Percentiles rank a stretch among this genome's conserved stretches.
Conservation (phyloP, 163 green algal species). For the Chlamydomonas reinhardtii region DNA sequence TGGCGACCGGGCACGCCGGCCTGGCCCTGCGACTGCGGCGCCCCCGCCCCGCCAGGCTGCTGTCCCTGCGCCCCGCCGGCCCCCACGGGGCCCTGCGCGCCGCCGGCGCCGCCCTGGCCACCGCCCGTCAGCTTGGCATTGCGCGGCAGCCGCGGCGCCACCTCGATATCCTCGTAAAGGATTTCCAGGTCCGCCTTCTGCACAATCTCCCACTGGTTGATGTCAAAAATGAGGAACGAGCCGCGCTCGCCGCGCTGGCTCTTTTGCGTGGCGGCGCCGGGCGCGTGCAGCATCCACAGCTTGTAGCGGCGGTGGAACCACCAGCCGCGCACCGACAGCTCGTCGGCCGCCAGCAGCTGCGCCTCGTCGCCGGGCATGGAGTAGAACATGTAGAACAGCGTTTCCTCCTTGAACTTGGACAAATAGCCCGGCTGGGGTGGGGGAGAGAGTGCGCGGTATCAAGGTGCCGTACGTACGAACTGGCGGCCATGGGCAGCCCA, state of each 20-base stretch:
- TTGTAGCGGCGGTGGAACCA: slow-evolving; percentile 88
- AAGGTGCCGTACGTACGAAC: neutral
- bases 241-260: slow-evolving; percentile 87
- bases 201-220: slow-evolving; percentile 88
- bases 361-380: slow-evolving; percentile 85
- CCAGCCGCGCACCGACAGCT: slow-evolving; percentile 92
- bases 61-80: neutral
- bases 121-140: slow-evolving; percentile 34
- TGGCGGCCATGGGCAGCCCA: too few relatives aligned
- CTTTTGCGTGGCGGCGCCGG: slow-evolving; percentile 85
- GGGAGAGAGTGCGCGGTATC: too few relatives aligned
- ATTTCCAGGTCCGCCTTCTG: slow-evolving; percentile 76
- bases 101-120: neutral
- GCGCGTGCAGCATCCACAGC: slow-evolving; percentile 89
- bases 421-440: slow-evolving; percentile 88
- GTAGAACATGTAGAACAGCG: slow-evolving; percentile 92
- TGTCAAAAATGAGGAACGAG: slow-evolving; percentile 95
- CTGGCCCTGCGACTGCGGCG: too few relatives aligned
- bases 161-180: slow-evolving; percentile 86
- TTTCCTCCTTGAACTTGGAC: slow-evolving; percentile 92
- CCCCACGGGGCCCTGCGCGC: slow-evolving; percentile 8
- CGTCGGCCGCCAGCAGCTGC: slow-evolving; percentile 91
- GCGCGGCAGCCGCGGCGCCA: slow-evolving; percentile 68
- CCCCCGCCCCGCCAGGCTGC: neutral
- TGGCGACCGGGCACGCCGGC: too few relatives aligned